Evolutionary conservation across 2,329 filamentous ascomycete species (phyloP).

Genomic region (Truncatella angustata): DNA sequence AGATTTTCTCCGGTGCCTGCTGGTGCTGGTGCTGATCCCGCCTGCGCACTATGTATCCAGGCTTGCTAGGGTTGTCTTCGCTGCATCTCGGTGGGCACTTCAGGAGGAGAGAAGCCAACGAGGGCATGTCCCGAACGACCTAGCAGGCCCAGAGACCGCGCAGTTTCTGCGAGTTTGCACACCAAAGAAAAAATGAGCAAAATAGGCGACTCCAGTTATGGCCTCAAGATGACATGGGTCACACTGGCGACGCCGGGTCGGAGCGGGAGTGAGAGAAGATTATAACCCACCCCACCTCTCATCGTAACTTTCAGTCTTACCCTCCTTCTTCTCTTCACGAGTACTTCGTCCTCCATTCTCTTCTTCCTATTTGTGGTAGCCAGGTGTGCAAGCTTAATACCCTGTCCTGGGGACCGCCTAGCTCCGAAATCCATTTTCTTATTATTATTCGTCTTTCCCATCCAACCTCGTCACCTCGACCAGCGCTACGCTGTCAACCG

Average conservation of each 20-base stretch:
- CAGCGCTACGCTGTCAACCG: slow-evolving; percentile 23
- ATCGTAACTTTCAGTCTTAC: slow-evolving; percentile 40
- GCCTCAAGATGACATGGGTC: not conserved
- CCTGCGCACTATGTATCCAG: not conserved
- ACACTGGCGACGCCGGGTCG: slow-evolving; percentile 12
- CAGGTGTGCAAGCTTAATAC: slow-evolving; percentile 61
- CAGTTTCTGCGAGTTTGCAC: not conserved
- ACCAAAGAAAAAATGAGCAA: not conserved
- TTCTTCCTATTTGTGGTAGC: slow-evolving; percentile 57
- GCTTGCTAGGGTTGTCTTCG: not conserved
- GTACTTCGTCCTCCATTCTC: slow-evolving; percentile 56
- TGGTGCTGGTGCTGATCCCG: not conserved
- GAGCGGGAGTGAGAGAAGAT: slow-evolving; percentile 12
- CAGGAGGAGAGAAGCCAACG: not conserved
- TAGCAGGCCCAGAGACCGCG: not conserved
- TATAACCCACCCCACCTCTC: slow-evolving; percentile 51
- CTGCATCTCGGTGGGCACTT: not conserved
- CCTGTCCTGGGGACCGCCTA: slow-evolving; percentile 55
- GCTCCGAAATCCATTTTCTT: slow-evolving; percentile 45
- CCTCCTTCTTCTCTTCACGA: slow-evolving; percentile 54
- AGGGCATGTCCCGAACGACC: not conserved
- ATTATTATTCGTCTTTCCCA: slow-evolving; percentile 42
- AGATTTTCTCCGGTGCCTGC: not conserved
- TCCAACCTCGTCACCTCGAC: slow-evolving; percentile 25
- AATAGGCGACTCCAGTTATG: not conserved